These are phyloP conservation scores for Syzygium aromaticum DNA, from an alignment of 345 rosid genomes.

Conservation along the genomic window DNA sequence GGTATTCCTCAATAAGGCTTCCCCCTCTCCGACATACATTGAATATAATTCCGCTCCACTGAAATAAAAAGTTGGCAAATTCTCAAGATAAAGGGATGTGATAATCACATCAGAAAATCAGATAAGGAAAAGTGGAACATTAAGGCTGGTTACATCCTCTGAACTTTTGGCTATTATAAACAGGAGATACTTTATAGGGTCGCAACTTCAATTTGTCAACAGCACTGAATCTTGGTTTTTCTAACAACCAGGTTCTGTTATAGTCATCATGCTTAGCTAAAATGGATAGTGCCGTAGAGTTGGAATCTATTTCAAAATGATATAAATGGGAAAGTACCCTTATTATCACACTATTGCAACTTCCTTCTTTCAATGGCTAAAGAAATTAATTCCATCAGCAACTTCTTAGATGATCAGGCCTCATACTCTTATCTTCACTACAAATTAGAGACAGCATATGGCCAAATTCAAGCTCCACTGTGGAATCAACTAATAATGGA, in stretches of 20 bases:
- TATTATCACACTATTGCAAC: neutral
- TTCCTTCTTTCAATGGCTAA: neutral
- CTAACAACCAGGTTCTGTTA: neutral
- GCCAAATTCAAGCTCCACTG: neutral
- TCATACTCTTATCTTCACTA: neutral
- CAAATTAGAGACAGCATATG: neutral
- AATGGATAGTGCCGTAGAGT: neutral
- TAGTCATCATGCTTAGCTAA: neutral
- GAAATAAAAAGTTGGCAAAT: constrained; percentile 5
- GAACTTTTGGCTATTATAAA: neutral
- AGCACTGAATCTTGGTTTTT: neutral
- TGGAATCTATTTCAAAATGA: neutral
- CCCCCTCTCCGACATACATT: constrained; percentile 99
- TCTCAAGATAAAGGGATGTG: neutral
- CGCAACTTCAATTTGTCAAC: neutral
- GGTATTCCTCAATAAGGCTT: constrained; percentile 77
- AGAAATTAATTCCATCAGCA: neutral
- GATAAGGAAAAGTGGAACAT: neutral
- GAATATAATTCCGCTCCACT: constrained; percentile 94
- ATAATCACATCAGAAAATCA: neutral
- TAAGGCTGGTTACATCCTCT: neutral
- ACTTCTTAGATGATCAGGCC: neutral
- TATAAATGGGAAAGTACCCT: neutral
- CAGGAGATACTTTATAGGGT: neutral
- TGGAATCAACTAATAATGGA: neutral